Evolutionary conservation across 73 alveolate species (phyloP).

Genomic region (Breviolum minutum): DNA sequence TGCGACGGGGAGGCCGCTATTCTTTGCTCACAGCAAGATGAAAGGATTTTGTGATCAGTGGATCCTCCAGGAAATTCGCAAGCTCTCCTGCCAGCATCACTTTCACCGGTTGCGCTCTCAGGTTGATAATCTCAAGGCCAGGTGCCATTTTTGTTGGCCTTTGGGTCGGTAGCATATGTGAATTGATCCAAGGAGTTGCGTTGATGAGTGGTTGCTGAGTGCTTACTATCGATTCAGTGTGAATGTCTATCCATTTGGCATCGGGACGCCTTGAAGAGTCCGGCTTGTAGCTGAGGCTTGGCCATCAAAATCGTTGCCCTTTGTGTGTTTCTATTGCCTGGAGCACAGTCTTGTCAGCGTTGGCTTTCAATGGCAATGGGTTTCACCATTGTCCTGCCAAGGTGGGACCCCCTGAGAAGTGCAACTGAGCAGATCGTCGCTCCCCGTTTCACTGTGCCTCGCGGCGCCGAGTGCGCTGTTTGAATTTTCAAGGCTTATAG

Average conservation of each 20-base stretch:
- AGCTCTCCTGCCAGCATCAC: slow-evolving; percentile 76
- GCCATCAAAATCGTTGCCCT: slow-evolving; percentile 92
- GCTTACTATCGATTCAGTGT: background rate
- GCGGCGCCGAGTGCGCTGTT: slow-evolving; percentile 44
- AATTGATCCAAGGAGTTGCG: slow-evolving; percentile 31
- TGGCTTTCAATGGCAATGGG: no score
- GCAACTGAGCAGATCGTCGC: background rate
- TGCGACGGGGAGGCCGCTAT: slow-evolving; percentile 47
- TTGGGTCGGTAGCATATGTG: background rate
- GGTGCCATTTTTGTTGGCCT: background rate
- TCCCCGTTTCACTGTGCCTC: slow-evolving; percentile 16
- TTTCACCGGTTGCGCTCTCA: slow-evolving; percentile 51
- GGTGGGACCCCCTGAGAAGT: slow-evolving; percentile 12
- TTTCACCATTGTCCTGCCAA: background rate
- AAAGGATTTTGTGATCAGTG: background rate
- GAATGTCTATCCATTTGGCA: background rate
- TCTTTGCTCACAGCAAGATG: background rate
- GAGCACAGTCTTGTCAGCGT: background rate
- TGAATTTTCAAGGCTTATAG: background rate
- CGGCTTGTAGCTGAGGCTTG: slow-evolving; percentile 6
- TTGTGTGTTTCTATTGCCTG: slow-evolving; percentile 48
- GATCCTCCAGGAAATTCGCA: slow-evolving; percentile 54
- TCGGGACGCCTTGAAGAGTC: background rate
- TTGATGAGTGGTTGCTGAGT: slow-evolving; percentile 79
- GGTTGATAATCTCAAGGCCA: background rate